Conservation (phyloP, 148 eudicot species). For the Rhododendron vialii region DNA sequence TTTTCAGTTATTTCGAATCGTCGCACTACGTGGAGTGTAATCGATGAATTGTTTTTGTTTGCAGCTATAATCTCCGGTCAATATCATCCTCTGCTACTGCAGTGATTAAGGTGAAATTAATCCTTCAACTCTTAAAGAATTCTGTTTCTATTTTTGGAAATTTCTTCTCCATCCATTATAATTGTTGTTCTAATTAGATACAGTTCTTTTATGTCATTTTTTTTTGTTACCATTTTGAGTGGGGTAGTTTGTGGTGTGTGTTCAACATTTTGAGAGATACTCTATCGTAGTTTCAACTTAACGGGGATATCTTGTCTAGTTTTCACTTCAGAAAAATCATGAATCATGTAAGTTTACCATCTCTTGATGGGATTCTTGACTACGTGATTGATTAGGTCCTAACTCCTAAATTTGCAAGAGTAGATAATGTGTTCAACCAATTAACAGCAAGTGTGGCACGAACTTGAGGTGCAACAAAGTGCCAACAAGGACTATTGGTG, state of each 20-base stretch:
- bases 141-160: background rate
- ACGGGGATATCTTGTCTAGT: background rate
- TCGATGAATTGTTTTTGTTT: background rate
- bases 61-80: constrained; percentile 95
- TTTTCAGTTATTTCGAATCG: background rate
- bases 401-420: background rate
- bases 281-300: background rate
- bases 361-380: constrained; percentile 8
- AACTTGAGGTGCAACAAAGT: background rate
- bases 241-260: background rate
- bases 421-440: background rate
- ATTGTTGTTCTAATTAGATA: background rate
- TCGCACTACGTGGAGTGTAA: constrained; percentile 6
- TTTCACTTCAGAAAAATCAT: background rate
- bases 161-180: background rate
- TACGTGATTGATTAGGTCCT: background rate
- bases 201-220: background rate
- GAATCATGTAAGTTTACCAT: background rate
- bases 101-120: constrained; percentile 66
- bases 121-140: background rate
- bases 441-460: background rate
- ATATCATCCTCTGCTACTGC: constrained; percentile 96
- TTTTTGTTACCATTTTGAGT: background rate
- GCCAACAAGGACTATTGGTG: background rate
- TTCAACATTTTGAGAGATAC: background rate